Base-by-base conservation (phyloP, 2,329 filamentous ascomycete species). In the Alternaria hordeiaustralica region DNA sequence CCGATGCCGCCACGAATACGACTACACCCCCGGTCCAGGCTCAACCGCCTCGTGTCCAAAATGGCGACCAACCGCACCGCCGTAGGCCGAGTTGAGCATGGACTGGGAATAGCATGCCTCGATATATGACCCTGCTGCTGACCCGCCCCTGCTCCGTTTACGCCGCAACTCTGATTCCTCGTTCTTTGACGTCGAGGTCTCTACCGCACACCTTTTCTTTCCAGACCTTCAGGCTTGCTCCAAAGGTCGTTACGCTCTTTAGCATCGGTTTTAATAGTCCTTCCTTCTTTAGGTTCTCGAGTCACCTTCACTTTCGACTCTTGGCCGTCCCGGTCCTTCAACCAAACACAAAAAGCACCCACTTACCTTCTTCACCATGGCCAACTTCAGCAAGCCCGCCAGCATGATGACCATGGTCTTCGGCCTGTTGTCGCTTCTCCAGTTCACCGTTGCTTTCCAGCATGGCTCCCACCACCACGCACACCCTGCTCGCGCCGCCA, bases 191-290 rank as follows among this genome's bases (percentile, higher is more conserved):
- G 63, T 75, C 66, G 74, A 71, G 70, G 68, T 73, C 70, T 68
- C 66, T 65, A 63, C 58, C 51, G 64, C 63, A 56, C 23, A 46
- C 61, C 60, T 65, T 63, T 68, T 69, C 70, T 68, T 68, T 69
- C 26, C 60, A 75, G 75, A 75, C 75, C 69, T 71, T 70, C 64
- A 71, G 75, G 70, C 63, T 64, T 55, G 46, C 60, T 73, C 73
- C 74, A 55, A 46, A 72, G 66, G 75, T 78, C 76, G 72, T 75
- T 71, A 66, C 76, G 62, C 74, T 79, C 76, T 73, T 79, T 79
- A 71, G 61, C 63, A 61, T 62, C 57, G 44, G 58, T 64, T 60
- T 67, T 67, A 65, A 58, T 63, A 56, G 49, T 55, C 33, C 57
- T 55, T 43, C 51, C 25, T 47, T 51, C 46, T 47, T 61, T 46